Percentiles rank a stretch among this genome's conserved stretches.
Conservation (phyloP, 768 basidiomycete genomes). For the Russula brevipes region DNA sequence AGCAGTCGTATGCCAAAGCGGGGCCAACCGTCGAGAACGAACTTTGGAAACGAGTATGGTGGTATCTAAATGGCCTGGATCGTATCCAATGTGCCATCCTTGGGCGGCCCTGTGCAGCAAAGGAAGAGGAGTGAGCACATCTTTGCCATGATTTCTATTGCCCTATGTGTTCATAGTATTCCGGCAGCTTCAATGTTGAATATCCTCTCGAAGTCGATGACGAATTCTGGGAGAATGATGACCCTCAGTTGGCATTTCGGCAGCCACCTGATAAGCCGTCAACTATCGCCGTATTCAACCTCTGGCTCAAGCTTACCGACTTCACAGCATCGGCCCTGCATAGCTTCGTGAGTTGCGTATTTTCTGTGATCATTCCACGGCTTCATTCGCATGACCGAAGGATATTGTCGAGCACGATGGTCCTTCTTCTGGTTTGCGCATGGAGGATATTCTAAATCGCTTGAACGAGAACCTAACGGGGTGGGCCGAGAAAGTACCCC, state of each 20-base stretch:
- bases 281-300: conserved; percentile 37
- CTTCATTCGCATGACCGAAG: conserved; percentile 2
- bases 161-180: neutral
- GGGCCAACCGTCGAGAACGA: conserved; percentile 40
- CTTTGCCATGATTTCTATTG: conserved; percentile 17
- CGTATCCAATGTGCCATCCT: conserved; percentile 48
- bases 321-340: conserved; percentile 42
- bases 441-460: conserved; percentile 37
- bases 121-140: conserved; percentile 59
- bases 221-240: conserved; percentile 46
- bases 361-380: neutral
- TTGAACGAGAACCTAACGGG: conserved; percentile 43
- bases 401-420: conserved; percentile 6
- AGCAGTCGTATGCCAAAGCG: conserved; percentile 32
- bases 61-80: conserved; percentile 56
- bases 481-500: conserved; percentile 32
- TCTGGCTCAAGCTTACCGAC: conserved; percentile 42
- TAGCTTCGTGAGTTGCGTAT: conserved; percentile 37
- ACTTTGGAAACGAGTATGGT: conserved; percentile 49
- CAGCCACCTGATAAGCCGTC: conserved; percentile 46
- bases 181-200: conserved; percentile 42
- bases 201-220: conserved; percentile 52
- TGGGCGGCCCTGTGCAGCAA: conserved; percentile 52
- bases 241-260: conserved; percentile 38
- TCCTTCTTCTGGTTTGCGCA: conserved; percentile 23